Evolutionary conservation across 192 early-diverging fungal species (phyloP).

Genomic region (Backusella sp.): DNA sequence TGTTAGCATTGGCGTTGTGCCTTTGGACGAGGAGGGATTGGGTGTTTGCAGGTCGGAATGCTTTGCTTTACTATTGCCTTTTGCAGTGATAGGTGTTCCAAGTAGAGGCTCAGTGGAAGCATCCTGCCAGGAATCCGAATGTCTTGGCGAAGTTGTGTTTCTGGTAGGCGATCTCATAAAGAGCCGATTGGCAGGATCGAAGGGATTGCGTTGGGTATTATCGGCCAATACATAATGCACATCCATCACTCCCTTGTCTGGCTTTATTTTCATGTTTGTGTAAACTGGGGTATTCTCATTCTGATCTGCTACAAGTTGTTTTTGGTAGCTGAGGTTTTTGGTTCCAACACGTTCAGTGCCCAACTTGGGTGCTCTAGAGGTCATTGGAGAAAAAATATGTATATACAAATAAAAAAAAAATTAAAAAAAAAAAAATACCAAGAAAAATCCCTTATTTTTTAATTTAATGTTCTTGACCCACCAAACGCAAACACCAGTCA

Average conservation of each 20-base stretch:
- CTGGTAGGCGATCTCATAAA: not conserved
- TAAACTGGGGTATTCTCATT: not conserved
- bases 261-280: not conserved
- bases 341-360: not conserved
- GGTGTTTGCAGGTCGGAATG: not conserved
- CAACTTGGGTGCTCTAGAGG: not conserved
- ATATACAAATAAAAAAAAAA: not conserved
- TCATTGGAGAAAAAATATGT: not conserved
- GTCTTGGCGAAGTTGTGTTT: not conserved
- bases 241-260: not conserved
- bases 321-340: not conserved
- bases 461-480: not conserved
- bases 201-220: not conserved
- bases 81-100: not conserved
- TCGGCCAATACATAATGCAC: not conserved
- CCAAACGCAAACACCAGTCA: not conserved
- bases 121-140: constrained; percentile 10
- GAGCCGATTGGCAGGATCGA: not conserved
- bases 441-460: not conserved
- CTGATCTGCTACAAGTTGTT: not conserved
- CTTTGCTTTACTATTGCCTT: not conserved
- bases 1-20: not conserved
- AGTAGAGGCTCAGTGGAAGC: constrained; percentile 2
- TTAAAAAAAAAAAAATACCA: not conserved
- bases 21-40: not conserved